phyloP scores from a whole-genome alignment of 1,284 basidiomycete genomes.

The Ceratobasidium sp. region DNA sequence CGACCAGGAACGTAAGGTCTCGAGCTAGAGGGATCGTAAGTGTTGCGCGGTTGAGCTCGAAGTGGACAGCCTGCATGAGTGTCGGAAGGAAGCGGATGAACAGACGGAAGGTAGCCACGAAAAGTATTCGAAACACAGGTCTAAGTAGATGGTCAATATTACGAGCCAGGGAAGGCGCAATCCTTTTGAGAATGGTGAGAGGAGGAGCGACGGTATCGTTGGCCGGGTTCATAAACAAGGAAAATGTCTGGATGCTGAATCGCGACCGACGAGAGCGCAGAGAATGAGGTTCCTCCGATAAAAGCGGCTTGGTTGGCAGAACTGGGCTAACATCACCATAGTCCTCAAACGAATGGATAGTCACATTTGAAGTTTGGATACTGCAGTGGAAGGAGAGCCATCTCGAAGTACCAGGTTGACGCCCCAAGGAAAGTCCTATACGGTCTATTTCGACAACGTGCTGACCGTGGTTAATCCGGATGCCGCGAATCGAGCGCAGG shows the following conservation, averaged over 20 bases:
- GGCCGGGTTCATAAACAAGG: constrained; percentile 36
- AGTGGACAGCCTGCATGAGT: constrained; percentile 70
- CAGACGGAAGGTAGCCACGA: constrained; percentile 61
- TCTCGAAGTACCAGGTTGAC: constrained; percentile 52
- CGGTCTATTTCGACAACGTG: constrained; percentile 70
- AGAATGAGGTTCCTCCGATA: not conserved
- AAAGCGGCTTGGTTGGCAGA: constrained; percentile 5
- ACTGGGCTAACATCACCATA: not conserved
- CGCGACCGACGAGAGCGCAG: constrained; percentile 39
- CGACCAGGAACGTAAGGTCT: constrained; percentile 62
- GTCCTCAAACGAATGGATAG: not conserved
- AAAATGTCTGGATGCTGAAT: constrained; percentile 41
- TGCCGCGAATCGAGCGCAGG: constrained; percentile 75
- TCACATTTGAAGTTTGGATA: constrained; percentile 34
- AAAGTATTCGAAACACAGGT: constrained; percentile 66
- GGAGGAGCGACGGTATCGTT: constrained; percentile 41
- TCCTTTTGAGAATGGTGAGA: constrained; percentile 37
- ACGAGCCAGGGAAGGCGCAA: constrained; percentile 42
- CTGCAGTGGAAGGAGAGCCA: constrained; percentile 43
- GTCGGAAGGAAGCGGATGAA: constrained; percentile 70
- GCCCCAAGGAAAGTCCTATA: constrained; percentile 66
- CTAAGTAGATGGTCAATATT: constrained; percentile 59
- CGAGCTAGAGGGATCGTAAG: constrained; percentile 63
- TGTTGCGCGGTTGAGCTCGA: constrained; percentile 68
- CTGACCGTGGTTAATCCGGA: constrained; percentile 68